Evolutionary conservation across 345 rosid species (phyloP).

Genomic region (Cardamine chenopodiifolia): DNA sequence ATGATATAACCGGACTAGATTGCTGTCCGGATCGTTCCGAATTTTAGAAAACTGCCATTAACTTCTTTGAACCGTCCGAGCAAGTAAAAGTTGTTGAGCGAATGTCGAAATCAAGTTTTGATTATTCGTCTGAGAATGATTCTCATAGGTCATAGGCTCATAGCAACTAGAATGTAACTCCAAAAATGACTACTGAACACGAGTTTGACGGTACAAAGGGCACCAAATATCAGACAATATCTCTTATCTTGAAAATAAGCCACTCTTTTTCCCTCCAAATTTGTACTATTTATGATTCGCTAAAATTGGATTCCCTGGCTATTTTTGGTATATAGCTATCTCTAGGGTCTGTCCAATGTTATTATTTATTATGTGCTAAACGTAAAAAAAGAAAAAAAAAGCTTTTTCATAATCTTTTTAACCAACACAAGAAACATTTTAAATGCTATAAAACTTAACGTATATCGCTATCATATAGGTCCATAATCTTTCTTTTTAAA

Average conservation of each 20-base stretch:
- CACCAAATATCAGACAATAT: background rate
- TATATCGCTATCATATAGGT: background rate
- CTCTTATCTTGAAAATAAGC: background rate
- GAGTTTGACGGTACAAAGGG: background rate
- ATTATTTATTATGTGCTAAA: background rate
- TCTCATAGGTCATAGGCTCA: background rate
- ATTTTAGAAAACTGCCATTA: background rate
- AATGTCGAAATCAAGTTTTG: background rate
- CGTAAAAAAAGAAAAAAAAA: background rate
- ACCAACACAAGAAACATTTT: background rate
- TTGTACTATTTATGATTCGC: background rate
- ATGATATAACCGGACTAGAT: too few relatives aligned
- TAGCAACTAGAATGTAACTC: background rate
- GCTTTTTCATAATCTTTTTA: background rate
- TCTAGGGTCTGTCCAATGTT: background rate
- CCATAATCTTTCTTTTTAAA: background rate
- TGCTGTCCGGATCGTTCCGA: too few relatives aligned
- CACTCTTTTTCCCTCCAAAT: background rate
- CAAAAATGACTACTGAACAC: background rate
- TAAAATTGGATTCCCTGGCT: conserved; percentile 5
- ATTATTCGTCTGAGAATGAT: background rate
- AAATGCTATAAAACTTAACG: background rate
- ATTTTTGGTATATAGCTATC: conserved; percentile 15
- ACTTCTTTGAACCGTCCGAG: background rate
- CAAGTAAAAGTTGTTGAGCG: too few relatives aligned